phyloP scores from a whole-genome alignment of 768 basidiomycete genomes.

The Russula lepida region DNA sequence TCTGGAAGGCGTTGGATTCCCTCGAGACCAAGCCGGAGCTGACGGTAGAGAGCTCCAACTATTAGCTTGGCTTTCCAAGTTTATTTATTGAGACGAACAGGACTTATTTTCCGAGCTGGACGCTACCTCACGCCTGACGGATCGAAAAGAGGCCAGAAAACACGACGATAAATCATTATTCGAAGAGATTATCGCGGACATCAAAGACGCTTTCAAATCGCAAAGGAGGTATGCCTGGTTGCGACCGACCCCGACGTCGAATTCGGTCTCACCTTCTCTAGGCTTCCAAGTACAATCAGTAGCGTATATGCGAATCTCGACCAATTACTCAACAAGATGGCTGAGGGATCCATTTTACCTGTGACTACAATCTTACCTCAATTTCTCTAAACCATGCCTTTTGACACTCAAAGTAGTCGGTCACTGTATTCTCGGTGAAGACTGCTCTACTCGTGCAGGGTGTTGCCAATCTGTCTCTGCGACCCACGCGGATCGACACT shows the following conservation, averaged over 20 bases:
- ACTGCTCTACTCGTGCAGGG: conserved; percentile 13
- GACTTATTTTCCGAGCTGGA: background rate
- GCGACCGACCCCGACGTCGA: background rate
- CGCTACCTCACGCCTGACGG: background rate
- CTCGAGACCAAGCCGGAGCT: conserved; percentile 8
- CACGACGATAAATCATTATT: conserved; percentile 5
- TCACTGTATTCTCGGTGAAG: background rate
- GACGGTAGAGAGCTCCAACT: background rate
- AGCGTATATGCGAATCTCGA: background rate
- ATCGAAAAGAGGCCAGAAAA: background rate
- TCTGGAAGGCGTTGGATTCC: background rate
- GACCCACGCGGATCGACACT: background rate
- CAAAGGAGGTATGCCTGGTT: background rate
- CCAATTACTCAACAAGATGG: background rate
- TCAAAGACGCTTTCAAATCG: background rate
- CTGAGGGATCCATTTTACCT: background rate
- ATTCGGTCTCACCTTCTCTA: background rate
- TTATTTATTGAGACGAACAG: background rate
- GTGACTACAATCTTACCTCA: background rate
- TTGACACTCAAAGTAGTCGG: background rate
- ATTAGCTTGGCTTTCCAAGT: background rate
- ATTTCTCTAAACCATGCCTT: too few relatives aligned
- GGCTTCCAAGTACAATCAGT: conserved; percentile 3
- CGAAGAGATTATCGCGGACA: conserved; percentile 3
- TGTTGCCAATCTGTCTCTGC: background rate